These are phyloP conservation scores for Populus hybrid DNA, from an alignment of 441 rosid genomes.

Conservation along the genomic window DNA sequence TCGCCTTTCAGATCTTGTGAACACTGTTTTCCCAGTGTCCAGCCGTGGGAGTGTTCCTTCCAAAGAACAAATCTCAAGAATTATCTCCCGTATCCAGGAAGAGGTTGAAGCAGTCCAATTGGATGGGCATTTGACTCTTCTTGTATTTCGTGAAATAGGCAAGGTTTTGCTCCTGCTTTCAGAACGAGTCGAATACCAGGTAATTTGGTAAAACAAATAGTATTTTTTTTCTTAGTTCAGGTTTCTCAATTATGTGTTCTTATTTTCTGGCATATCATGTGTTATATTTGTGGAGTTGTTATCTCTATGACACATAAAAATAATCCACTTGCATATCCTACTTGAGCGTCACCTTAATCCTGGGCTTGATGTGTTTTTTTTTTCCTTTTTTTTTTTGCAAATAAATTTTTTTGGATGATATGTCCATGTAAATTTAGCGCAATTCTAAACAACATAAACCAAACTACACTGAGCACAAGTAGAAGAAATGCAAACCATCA, in stretches of 20 bases:
- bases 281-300: neutral
- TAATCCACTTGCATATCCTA: neutral
- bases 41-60: constrained; percentile 95
- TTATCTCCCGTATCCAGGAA: constrained; percentile 79
- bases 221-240: neutral
- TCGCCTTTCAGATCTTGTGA: constrained; percentile 87
- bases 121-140: constrained; percentile 86
- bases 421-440: neutral
- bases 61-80: constrained; percentile 79
- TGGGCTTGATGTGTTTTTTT: neutral
- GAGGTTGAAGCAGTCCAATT: constrained; percentile 92
- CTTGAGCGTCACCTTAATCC: neutral
- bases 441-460: neutral
- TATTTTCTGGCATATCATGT: neutral
- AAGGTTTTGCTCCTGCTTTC: constrained; percentile 81
- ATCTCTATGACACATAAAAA: neutral
- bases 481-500: neutral
- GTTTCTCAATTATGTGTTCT: neutral
- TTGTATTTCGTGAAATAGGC: constrained; percentile 81
- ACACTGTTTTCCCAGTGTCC: constrained; percentile 77
- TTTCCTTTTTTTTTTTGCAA: too few species aligned
- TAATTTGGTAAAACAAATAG: constrained; percentile 18
- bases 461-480: neutral
- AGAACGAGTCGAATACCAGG: constrained; percentile 94
- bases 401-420: neutral